These are phyloP conservation scores for Rutstroemia sp. DNA, from an alignment of 2,329 filamentous ascomycete genomes.

Conservation along the genomic window DNA sequence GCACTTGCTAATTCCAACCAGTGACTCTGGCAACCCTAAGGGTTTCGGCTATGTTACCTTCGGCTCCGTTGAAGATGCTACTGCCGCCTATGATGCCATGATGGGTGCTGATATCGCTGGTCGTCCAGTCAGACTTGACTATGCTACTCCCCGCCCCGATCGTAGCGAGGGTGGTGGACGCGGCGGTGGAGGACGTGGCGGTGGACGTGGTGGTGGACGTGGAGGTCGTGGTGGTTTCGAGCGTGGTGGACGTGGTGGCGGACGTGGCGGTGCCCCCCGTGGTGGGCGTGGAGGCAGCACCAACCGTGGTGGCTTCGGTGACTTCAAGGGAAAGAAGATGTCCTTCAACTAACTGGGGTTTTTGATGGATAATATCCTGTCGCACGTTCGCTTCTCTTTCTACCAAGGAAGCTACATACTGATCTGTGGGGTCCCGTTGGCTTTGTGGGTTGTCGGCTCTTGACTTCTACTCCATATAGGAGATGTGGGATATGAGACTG, in stretches of 20 bases:
- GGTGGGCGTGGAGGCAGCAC: too few species aligned
- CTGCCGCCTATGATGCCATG: conserved; percentile 52
- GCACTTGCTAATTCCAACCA: conserved; percentile 24
- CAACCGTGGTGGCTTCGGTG: conserved; percentile 45
- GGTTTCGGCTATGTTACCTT: conserved; percentile 71
- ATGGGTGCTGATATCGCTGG: conserved; percentile 57
- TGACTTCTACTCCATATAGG: conserved; percentile 30
- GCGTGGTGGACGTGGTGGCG: conserved; percentile 35
- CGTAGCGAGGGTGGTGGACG: conserved; percentile 39
- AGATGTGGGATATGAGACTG: conserved; percentile 32
- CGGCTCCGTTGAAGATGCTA: conserved; percentile 58
- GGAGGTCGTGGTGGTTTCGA: conserved; percentile 27
- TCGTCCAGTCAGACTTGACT: conserved; percentile 62
- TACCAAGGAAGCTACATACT: conserved; percentile 13
- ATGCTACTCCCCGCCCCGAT: conserved; percentile 51
- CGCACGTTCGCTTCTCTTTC: conserved; percentile 19
- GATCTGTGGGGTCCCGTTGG: conserved; percentile 28
- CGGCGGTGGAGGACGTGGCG: conserved; percentile 33
- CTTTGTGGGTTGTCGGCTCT: conserved; percentile 33
- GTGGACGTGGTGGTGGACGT: conserved; percentile 18
- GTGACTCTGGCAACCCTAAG: conserved; percentile 59
- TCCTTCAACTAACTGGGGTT: conserved; percentile 28
- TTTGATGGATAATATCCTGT: conserved; percentile 18
- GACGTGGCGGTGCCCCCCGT: conserved; percentile 33
- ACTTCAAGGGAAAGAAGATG: conserved; percentile 50